Evolutionary conservation across 2,329 filamentous ascomycete species (phyloP).

Genomic region (Zasmidium citrigriseum): DNA sequence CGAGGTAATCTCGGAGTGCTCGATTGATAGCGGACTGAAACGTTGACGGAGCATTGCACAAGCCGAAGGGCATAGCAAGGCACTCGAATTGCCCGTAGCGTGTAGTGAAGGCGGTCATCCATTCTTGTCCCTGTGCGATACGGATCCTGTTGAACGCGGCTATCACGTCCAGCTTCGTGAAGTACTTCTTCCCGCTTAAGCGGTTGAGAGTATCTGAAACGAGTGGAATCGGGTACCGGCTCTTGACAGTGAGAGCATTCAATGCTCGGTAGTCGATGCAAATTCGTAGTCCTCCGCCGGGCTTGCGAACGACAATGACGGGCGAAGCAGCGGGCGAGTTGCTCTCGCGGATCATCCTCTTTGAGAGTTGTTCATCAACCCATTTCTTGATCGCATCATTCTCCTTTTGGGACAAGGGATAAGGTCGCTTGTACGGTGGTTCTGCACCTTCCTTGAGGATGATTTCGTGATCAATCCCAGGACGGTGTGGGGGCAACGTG

Average conservation of each 20-base stretch:
- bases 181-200: constrained; percentile 1
- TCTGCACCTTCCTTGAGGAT: background rate
- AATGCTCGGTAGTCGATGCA: constrained; percentile 2
- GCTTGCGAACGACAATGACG: constrained; percentile 6
- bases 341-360: background rate
- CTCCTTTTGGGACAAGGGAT: background rate
- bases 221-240: constrained; percentile 1
- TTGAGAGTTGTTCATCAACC: background rate
- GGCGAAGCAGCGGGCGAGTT: background rate
- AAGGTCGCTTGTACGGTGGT: background rate
- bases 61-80: background rate
- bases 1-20: constrained; percentile 25
- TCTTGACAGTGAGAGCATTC: constrained; percentile 5
- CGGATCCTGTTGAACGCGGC: background rate
- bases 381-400: constrained; percentile 1
- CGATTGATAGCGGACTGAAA: too few species aligned
- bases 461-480: constrained; percentile 3
- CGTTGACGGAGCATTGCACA: too few species aligned
- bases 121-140: background rate
- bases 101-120: constrained; percentile 3
- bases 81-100: constrained; percentile 1
- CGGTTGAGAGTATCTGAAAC: constrained; percentile 4
- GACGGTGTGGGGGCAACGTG: background rate
- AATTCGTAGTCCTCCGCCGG: background rate
- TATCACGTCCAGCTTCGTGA: constrained; percentile 7